A percentile compares a stretch with the other conserved stretches of the same genome.
Conservation (phyloP, 345 rosid genomes). For the Ceriops tagal region DNA sequence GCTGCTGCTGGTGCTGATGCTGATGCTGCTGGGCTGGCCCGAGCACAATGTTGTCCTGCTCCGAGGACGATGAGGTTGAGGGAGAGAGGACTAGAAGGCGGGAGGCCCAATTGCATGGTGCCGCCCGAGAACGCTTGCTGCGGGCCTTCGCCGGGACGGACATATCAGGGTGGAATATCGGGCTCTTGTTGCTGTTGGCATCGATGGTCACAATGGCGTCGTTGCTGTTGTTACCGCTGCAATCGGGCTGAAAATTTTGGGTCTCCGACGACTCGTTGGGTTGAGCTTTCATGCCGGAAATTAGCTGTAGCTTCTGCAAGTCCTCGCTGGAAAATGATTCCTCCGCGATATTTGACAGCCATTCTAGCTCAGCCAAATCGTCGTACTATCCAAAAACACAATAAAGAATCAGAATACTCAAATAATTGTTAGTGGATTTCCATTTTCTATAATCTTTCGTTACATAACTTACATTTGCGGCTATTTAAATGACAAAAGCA, state of each 20-base stretch:
- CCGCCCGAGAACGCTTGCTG: conserved; percentile 89
- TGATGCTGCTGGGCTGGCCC: conserved; percentile 5
- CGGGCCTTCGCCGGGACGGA: conserved; percentile 91
- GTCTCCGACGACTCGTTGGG: conserved; percentile 46
- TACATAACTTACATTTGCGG: too few relatives aligned
- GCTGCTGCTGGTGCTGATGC: not conserved
- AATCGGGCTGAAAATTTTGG: conserved; percentile 29
- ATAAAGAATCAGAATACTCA: not conserved
- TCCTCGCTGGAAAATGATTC: conserved; percentile 96
- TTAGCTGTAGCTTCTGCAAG: conserved; percentile 69
- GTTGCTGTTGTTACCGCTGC: conserved; percentile 3
- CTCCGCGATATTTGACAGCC: conserved; percentile 92
- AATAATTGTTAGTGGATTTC: not conserved
- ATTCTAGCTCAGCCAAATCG: conserved; percentile 93
- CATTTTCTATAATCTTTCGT: too few relatives aligned
- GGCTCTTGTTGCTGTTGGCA: conserved; percentile 17
- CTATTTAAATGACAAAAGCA: too few relatives aligned
- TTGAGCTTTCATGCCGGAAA: conserved; percentile 64
- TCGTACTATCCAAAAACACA: conserved; percentile 46
- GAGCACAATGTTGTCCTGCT: conserved; percentile 19
- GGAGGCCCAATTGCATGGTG: conserved; percentile 80
- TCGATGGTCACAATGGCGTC: not conserved
- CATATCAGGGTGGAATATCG: conserved; percentile 53
- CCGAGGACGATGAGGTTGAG: conserved; percentile 33
- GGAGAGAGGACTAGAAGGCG: conserved; percentile 57